Evolutionary conservation across 2,329 filamentous ascomycete genomes (phyloP).

Genomic region (Pseudogymnoascus destructans): DNA sequence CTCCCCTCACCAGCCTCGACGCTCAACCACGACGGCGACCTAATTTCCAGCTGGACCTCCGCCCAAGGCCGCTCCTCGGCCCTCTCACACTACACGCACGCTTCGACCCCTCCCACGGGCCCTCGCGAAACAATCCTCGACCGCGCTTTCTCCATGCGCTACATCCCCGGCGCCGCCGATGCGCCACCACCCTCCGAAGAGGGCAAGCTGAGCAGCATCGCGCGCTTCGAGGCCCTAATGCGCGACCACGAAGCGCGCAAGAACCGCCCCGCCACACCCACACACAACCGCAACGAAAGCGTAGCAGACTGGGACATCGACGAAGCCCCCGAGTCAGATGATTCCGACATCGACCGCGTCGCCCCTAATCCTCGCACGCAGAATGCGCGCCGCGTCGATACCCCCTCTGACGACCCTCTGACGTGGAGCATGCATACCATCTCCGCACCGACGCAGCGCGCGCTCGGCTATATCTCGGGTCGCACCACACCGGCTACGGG

Average conservation of each 20-base stretch:
- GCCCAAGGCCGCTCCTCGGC: constrained; percentile 46
- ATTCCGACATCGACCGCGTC: background rate
- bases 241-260: constrained; percentile 40
- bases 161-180: constrained; percentile 46
- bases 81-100: constrained; percentile 35
- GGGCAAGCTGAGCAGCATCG: constrained; percentile 51
- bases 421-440: constrained; percentile 8
- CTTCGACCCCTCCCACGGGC: constrained; percentile 32
- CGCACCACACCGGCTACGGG: constrained; percentile 2
- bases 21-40: constrained; percentile 40
- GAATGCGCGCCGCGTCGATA: background rate
- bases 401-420: constrained; percentile 24
- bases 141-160: constrained; percentile 49
- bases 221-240: constrained; percentile 54
- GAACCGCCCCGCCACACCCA: constrained; percentile 18
- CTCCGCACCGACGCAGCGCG: constrained; percentile 13
- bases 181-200: constrained; percentile 34
- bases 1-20: constrained; percentile 43
- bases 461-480: constrained; percentile 16
- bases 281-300: background rate
- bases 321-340: background rate
- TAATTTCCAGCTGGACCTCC: constrained; percentile 48
- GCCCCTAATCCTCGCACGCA: background rate
- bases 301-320: constrained; percentile 1
- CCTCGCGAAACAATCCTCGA: constrained; percentile 55